These are phyloP conservation scores for Aechmea fasciata DNA, from an alignment of 176 grass and related monocot genomes.

Conservation along the genomic window DNA sequence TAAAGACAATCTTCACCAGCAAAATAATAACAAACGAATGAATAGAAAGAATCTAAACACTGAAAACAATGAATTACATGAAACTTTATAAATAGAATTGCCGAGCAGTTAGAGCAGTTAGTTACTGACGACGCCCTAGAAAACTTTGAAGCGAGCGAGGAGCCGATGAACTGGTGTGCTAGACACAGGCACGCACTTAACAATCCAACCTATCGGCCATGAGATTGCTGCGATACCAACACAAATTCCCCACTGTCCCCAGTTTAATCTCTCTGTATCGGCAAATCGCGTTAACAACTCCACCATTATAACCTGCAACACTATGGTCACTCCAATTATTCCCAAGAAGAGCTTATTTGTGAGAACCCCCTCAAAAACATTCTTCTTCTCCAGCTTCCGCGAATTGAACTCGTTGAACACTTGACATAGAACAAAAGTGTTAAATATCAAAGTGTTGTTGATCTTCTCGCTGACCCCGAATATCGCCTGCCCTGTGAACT, in stretches of 20 bases:
- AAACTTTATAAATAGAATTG: not conserved
- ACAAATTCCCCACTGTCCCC: slow-evolving; percentile 62
- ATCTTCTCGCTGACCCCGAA: slow-evolving; percentile 31
- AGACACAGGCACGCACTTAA: slow-evolving; percentile 62
- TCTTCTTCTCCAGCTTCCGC: slow-evolving; percentile 57
- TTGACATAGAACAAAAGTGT: slow-evolving; percentile 84
- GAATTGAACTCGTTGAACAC: slow-evolving; percentile 97
- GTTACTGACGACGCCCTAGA: not conserved
- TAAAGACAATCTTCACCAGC: too few relatives aligned
- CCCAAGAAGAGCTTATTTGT: slow-evolving; percentile 63
- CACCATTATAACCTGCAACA: slow-evolving; percentile 75
- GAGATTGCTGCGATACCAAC: slow-evolving; percentile 57
- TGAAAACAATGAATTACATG: not conserved
- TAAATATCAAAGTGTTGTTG: slow-evolving; percentile 83
- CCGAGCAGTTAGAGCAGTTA: not conserved
- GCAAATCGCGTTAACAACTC: slow-evolving; percentile 71
- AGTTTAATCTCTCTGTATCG: slow-evolving; percentile 54
- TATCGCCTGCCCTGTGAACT: slow-evolving; percentile 27
- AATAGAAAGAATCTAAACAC: not conserved
- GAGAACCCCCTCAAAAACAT: slow-evolving; percentile 61
- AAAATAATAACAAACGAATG: too few relatives aligned
- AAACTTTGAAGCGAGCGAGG: not conserved
- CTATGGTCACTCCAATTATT: slow-evolving; percentile 48
- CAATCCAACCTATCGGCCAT: slow-evolving; percentile 65
- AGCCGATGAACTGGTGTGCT: slow-evolving; percentile 12